Percentiles rank a stretch among this genome's conserved stretches.
Conservation (phyloP, 495 filamentous ascomycete genomes). For the Hypoxylon rickii region DNA sequence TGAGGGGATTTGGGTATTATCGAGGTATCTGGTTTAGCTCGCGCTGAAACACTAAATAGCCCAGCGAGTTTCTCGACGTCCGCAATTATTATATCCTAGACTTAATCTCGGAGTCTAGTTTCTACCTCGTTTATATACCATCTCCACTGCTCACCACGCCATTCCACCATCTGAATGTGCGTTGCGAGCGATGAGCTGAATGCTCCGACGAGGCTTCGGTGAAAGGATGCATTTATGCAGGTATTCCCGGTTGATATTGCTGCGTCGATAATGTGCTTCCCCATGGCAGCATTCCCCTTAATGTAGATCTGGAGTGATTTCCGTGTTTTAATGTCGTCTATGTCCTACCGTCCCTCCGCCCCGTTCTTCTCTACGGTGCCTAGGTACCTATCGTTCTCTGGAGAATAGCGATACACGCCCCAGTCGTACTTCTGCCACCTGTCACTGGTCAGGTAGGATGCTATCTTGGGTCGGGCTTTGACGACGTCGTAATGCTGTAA, state of each 20-base stretch:
- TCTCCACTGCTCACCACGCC: background rate
- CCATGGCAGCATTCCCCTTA: background rate
- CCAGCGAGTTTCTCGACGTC: background rate
- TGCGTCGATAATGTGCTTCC: background rate
- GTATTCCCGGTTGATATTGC: background rate
- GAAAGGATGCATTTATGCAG: background rate
- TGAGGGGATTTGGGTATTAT: no score
- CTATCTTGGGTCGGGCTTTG: constrained; percentile 57
- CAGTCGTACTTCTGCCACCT: constrained; percentile 56
- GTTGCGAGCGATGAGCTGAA: background rate
- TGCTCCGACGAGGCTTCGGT: background rate
- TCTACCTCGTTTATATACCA: background rate
- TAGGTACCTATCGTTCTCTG: constrained; percentile 68
- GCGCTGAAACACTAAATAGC: background rate
- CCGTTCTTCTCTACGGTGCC: background rate
- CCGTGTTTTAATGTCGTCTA: background rate
- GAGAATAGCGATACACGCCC: constrained; percentile 66
- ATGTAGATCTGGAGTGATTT: background rate
- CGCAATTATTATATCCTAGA: background rate
- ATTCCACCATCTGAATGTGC: background rate
- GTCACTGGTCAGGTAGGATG: constrained; percentile 63
- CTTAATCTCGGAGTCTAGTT: background rate
- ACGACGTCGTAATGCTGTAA: constrained; percentile 59
- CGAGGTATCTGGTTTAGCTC: background rate
- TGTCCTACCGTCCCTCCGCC: background rate